phyloP scores from a whole-genome alignment of 352 stramenopile species.

The Pythium utonaiense region DNA sequence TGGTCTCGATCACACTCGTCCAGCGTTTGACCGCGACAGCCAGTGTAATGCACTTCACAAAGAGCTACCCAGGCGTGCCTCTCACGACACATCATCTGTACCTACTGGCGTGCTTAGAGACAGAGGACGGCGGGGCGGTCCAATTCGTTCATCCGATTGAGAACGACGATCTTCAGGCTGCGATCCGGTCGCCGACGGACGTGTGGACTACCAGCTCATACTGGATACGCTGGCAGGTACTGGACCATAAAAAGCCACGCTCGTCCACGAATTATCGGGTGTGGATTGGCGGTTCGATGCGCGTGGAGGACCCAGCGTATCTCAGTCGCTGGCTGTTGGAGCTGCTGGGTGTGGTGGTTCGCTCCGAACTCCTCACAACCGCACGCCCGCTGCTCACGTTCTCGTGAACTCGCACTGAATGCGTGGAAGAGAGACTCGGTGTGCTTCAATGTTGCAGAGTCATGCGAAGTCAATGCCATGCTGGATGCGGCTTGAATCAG shows the following conservation, averaged over 20 bases:
- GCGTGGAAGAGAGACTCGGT: too few relatives aligned
- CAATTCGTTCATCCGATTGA: constrained; percentile 7
- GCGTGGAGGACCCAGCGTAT: background rate
- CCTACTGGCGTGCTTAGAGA: constrained; percentile 8
- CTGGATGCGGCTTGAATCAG: too few relatives aligned
- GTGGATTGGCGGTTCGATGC: background rate
- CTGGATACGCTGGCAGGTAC: constrained; percentile 17
- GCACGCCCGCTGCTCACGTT: background rate
- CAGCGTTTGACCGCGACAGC: constrained; percentile 1
- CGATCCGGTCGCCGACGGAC: background rate
- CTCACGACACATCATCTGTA: constrained; percentile 16
- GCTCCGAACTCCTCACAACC: too few relatives aligned
- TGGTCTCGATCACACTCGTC: constrained; percentile 2
- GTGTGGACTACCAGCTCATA: constrained; percentile 12
- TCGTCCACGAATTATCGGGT: background rate
- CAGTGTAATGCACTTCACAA: constrained; percentile 12
- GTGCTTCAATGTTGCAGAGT: too few relatives aligned
- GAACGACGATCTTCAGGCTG: constrained; percentile 1
- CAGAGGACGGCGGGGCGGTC: background rate
- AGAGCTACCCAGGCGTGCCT: constrained; percentile 1
- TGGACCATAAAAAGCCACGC: background rate
- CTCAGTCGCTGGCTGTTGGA: background rate
- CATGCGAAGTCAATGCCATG: too few relatives aligned
- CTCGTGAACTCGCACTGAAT: too few relatives aligned
- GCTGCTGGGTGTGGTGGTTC: too few relatives aligned